Percentiles rank a stretch among this genome's conserved stretches.
Conservation (phyloP, 495 filamentous ascomycete genomes). For the Penicillium cosmopolitanum region DNA sequence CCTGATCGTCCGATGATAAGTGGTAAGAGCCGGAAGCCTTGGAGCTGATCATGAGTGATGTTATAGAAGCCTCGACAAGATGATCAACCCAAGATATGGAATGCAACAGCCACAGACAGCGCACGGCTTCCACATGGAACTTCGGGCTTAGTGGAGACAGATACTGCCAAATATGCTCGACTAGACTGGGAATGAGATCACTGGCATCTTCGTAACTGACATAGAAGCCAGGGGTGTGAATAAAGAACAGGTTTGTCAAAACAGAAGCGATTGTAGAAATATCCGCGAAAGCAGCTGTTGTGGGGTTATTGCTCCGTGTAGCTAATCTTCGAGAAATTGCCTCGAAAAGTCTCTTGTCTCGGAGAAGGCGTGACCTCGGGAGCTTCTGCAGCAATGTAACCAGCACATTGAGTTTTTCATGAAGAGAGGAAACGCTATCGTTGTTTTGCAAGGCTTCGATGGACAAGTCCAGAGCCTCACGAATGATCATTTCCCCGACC, state of each 20-base stretch:
- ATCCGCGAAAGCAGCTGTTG: conserved; percentile 41
- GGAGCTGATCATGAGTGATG: conserved; percentile 67
- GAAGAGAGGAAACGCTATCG: conserved; percentile 31
- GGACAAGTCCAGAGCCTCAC: conserved; percentile 60
- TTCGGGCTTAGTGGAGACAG: conserved; percentile 81
- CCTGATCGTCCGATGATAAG: conserved; percentile 40
- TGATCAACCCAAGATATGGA: conserved; percentile 60
- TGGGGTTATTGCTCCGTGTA: conserved; percentile 23
- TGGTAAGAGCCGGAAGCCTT: conserved; percentile 27
- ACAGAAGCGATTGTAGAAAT: conserved; percentile 65
- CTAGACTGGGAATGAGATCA: conserved; percentile 66
- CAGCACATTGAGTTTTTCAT: conserved; percentile 52
- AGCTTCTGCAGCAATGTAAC: conserved; percentile 63
- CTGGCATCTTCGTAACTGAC: conserved; percentile 61
- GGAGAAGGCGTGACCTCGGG: conserved; percentile 54
- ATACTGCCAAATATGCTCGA: conserved; percentile 75
- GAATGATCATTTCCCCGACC: conserved; percentile 63
- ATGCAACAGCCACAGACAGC: conserved; percentile 83
- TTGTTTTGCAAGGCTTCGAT: conserved; percentile 39
- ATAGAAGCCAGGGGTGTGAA: conserved; percentile 49
- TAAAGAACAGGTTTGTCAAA: conserved; percentile 64
- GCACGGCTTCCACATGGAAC: conserved; percentile 90
- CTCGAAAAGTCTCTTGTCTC: conserved; percentile 56
- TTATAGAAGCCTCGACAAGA: conserved; percentile 78
- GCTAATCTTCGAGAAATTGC: conserved; percentile 51